Percentiles rank a stretch among this genome's conserved stretches.
Conservation (phyloP, 2,329 filamentous ascomycete genomes). For the Torrubiella hemipterigena region DNA sequence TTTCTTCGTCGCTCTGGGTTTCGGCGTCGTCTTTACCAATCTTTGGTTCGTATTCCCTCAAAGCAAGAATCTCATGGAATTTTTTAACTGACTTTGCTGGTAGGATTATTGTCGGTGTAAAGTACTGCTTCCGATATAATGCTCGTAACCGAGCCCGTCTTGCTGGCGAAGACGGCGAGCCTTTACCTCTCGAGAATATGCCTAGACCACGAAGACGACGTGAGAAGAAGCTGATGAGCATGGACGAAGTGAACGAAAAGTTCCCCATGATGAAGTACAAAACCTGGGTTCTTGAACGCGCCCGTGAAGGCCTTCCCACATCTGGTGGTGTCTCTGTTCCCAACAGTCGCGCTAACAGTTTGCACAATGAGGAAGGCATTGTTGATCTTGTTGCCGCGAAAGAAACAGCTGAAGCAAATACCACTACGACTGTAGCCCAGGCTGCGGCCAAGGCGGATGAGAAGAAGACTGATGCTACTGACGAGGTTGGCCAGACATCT, state of each 20-base stretch:
- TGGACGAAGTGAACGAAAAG: constrained; percentile 97
- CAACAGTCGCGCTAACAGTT: constrained; percentile 59
- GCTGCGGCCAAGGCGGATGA: background rate
- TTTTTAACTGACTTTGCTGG: background rate
- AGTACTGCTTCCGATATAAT: constrained; percentile 98
- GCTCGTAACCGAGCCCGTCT: constrained; percentile 76
- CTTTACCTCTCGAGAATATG: constrained; percentile 78
- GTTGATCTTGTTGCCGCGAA: constrained; percentile 8
- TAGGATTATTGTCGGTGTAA: constrained; percentile 99
- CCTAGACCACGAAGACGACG: constrained; percentile 73
- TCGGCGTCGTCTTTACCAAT: constrained; percentile 97
- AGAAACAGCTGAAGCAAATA: constrained; percentile 7
- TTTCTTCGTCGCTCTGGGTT: constrained; percentile 92
- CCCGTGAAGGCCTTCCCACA: constrained; percentile 71
- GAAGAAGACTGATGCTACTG: constrained; percentile 1
- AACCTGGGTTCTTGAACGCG: constrained; percentile 75
- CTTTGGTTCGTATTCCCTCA: constrained; percentile 60
- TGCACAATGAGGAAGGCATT: constrained; percentile 54
- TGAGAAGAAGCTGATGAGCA: constrained; percentile 98
- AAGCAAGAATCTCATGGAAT: background rate
- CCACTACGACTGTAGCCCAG: constrained; percentile 10
- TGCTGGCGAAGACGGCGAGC: constrained; percentile 70
- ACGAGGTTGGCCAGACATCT: constrained; percentile 12
- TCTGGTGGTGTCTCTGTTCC: constrained; percentile 71
- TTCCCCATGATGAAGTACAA: constrained; percentile 97